phyloP scores from a whole-genome alignment of 2,329 filamentous ascomycete genomes.

The Emericellopsis atlantica region DNA sequence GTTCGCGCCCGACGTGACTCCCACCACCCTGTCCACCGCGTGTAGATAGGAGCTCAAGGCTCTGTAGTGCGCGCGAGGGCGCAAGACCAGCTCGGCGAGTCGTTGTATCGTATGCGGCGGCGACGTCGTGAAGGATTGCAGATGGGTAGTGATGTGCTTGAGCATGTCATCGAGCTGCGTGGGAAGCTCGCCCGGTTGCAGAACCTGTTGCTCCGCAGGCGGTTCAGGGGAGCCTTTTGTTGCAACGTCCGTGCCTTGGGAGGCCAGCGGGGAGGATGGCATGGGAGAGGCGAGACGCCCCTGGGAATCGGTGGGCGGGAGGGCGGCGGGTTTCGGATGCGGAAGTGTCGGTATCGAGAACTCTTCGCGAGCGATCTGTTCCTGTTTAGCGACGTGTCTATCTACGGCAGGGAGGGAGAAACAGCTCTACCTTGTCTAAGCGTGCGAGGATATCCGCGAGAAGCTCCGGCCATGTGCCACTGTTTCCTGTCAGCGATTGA shows the following conservation, averaged over 20 bases:
- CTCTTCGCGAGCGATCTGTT: conserved; percentile 59
- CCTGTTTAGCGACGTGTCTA: background rate
- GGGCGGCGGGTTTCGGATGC: conserved; percentile 25
- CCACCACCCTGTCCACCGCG: conserved; percentile 80
- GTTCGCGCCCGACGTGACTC: conserved; percentile 71
- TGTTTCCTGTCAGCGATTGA: no score
- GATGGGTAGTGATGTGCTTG: conserved; percentile 43
- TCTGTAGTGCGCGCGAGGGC: conserved; percentile 67
- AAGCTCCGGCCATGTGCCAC: conserved; percentile 50
- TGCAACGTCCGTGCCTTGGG: conserved; percentile 37
- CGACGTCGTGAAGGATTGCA: conserved; percentile 57
- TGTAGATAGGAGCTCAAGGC: conserved; percentile 76
- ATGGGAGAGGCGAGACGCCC: conserved; percentile 26
- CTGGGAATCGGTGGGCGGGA: conserved; percentile 21
- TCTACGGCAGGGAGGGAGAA: background rate
- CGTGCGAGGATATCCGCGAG: conserved; percentile 52
- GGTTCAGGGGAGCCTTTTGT: conserved; percentile 47
- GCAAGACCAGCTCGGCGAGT: conserved; percentile 72
- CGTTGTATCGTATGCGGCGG: conserved; percentile 92
- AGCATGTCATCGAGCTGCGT: conserved; percentile 51
- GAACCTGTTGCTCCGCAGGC: conserved; percentile 14
- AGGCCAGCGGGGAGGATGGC: conserved; percentile 28
- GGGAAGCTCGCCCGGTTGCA: conserved; percentile 40
- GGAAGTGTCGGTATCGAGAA: conserved; percentile 60
- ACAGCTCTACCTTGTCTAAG: conserved; percentile 44